phyloP scores from a whole-genome alignment of 768 basidiomycete genomes.

The Trametes sanguinea region DNA sequence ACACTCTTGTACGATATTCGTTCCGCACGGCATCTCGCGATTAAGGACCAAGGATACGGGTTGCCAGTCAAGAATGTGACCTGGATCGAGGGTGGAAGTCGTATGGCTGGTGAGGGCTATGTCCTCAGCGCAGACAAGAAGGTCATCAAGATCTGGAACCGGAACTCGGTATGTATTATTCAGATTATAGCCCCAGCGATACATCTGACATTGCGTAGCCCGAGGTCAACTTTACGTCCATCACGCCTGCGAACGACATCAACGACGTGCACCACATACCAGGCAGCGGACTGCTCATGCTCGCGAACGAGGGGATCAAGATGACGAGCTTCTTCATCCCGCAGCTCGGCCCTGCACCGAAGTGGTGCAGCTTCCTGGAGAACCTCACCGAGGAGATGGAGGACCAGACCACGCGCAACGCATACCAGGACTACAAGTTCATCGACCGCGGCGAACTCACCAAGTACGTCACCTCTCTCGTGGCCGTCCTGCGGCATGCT shows the following conservation, averaged over 20 bases:
- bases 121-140: conserved; percentile 94
- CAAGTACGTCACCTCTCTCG: conserved; percentile 53
- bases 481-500: background rate
- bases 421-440: conserved; percentile 98
- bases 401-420: conserved; percentile 72
- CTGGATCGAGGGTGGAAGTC: conserved; percentile 88
- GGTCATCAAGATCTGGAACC: conserved; percentile 97
- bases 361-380: conserved; percentile 97
- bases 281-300: conserved; percentile 84
- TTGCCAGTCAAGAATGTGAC: conserved; percentile 79
- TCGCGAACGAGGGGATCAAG: conserved; percentile 95
- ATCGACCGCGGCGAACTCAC: conserved; percentile 84
- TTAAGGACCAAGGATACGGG: conserved; percentile 97
- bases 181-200: background rate
- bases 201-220: conserved; percentile 48
- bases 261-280: conserved; percentile 92
- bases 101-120: conserved; percentile 85
- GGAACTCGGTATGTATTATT: conserved; percentile 62
- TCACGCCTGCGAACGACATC: conserved; percentile 87
- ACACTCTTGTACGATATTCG: conserved; percentile 94
- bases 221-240: conserved; percentile 83
- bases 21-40: conserved; percentile 75
- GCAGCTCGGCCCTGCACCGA: conserved; percentile 93
- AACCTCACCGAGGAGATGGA: conserved; percentile 99
- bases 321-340: conserved; percentile 96